Percentiles rank a stretch among this genome's conserved stretches.
phyloP scores from a whole-genome alignment of 108 stramenopile genomes.

The Parmales sp. region DNA sequence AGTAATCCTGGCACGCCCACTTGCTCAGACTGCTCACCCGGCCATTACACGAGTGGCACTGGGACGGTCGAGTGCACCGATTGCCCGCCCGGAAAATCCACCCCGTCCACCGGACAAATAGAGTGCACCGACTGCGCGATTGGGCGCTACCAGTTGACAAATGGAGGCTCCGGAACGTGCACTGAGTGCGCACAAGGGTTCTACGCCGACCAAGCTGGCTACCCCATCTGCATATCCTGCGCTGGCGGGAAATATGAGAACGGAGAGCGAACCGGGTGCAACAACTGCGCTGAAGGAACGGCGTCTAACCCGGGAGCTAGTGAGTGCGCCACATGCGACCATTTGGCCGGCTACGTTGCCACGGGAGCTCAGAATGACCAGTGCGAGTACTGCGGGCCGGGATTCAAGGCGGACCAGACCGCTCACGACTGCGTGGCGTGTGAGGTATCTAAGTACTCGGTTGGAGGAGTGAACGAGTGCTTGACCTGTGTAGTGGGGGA shows the following conservation, averaged over 20 bases:
- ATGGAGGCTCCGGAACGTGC: neutral
- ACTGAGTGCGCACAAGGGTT: neutral
- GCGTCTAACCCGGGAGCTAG: neutral
- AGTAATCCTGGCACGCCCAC: too few relatives aligned
- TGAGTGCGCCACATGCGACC: neutral
- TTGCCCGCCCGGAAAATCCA: neutral
- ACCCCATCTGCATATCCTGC: neutral
- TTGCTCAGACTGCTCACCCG: neutral
- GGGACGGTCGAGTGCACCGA: neutral
- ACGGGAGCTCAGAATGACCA: neutral
- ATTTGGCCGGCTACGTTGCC: neutral
- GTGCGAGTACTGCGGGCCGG: neutral
- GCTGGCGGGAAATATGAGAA: neutral
- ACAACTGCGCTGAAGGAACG: neutral
- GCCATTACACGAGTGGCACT: neutral
- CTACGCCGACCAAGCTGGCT: neutral
- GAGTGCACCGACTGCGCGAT: neutral
- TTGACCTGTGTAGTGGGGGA: neutral
- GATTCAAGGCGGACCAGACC: neutral
- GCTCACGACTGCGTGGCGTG: slow-evolving; percentile 1
- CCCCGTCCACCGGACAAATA: neutral
- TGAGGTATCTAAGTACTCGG: neutral
- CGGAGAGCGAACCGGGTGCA: neutral
- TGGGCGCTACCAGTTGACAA: neutral
- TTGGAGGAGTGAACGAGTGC: slow-evolving; percentile 7